Conservation (phyloP, 2,329 filamentous ascomycete species). For the Pseudocercospora eumusae region DNA sequence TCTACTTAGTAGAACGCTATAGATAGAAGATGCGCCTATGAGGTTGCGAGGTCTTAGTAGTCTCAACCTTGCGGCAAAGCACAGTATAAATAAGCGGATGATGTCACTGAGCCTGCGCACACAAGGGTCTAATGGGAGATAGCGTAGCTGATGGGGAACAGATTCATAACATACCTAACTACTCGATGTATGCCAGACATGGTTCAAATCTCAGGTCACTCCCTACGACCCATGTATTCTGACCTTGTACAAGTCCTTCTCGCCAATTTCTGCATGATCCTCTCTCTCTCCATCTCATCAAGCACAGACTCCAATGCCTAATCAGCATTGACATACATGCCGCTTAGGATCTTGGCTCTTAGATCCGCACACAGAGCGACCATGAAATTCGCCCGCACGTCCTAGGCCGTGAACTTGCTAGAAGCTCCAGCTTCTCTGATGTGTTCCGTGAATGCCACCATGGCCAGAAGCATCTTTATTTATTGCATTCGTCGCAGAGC, state of each 20-base stretch:
- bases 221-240: slow-evolving; percentile 12
- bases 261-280: slow-evolving; percentile 22
- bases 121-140: too few species aligned
- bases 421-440: neutral
- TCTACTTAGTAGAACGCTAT: too few species aligned
- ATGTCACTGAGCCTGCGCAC: too few species aligned
- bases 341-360: slow-evolving; percentile 23
- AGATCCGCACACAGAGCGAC: slow-evolving; percentile 27
- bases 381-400: slow-evolving; percentile 22
- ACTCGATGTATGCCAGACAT: neutral
- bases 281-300: slow-evolving; percentile 28
- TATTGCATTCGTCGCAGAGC: neutral
- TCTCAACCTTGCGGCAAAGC: too few species aligned
- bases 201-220: neutral
- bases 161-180: neutral
- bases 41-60: too few species aligned
- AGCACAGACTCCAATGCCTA: slow-evolving; percentile 23
- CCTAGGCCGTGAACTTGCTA: neutral
- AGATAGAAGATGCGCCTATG: too few species aligned
- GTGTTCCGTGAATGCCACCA: slow-evolving; percentile 8
- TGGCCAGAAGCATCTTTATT: neutral
- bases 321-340: slow-evolving; percentile 28
- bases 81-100: too few species aligned
- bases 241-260: slow-evolving; percentile 27
- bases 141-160: too few species aligned